A percentile compares a stretch with the other conserved stretches of the same genome.
These are phyloP conservation scores for Chenopodium formosanum DNA, from an alignment of 148 eudicot species.

Conservation along the genomic window DNA sequence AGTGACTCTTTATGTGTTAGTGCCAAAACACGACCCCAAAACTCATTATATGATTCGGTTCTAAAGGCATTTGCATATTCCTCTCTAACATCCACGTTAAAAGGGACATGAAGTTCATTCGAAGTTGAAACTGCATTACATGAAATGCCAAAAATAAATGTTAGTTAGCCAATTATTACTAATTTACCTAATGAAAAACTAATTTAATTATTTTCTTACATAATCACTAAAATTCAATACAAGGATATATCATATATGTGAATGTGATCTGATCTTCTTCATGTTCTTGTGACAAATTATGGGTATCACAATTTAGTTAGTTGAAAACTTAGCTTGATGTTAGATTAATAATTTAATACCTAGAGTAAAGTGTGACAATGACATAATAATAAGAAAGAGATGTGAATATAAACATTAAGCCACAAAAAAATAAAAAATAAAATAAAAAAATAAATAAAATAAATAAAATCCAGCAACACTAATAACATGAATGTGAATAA, in stretches of 20 bases:
- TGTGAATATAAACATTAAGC: background rate
- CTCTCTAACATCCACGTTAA: slow-evolving; percentile 60
- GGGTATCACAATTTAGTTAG: background rate
- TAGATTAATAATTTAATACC: background rate
- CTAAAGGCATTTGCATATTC: slow-evolving; percentile 96
- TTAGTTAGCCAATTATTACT: background rate
- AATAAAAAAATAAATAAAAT: too few relatives aligned
- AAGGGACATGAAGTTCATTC: background rate
- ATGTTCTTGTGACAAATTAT: background rate
- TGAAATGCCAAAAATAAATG: background rate
- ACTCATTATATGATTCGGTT: slow-evolving; percentile 76
- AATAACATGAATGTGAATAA: too few relatives aligned
- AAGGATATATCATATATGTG: too few relatives aligned
- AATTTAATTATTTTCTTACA: too few relatives aligned
- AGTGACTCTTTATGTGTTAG: slow-evolving; percentile 30
- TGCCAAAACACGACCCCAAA: slow-evolving; percentile 75
- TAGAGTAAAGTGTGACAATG: background rate
- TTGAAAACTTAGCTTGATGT: background rate
- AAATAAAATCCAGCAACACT: background rate
- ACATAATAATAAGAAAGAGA: background rate
- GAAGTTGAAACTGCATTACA: slow-evolving; percentile 19
- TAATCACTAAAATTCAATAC: too few relatives aligned
- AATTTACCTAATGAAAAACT: too few relatives aligned
- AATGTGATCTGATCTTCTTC: too few relatives aligned
- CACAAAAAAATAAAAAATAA: background rate